A percentile compares a stretch with the other conserved stretches of the same genome.
phyloP scores from a whole-genome alignment of 768 basidiomycete species.

The Ephemerocybe angulata region DNA sequence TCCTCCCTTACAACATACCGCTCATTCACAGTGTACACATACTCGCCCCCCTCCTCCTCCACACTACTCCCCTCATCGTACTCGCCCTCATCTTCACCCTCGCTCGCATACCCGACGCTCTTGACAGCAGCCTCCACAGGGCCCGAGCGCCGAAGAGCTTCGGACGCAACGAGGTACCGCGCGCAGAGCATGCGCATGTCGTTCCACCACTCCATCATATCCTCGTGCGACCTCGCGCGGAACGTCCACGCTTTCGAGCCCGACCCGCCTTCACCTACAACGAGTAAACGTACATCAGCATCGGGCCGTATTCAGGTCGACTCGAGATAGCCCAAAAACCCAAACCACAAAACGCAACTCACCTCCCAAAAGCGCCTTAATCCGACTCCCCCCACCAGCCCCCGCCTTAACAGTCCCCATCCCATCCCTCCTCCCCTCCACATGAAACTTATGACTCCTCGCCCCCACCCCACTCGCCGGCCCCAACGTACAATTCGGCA shows the following conservation, averaged over 20 bases:
- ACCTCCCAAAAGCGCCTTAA: neutral
- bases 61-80: conserved; percentile 37
- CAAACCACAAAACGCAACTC: too few relatives aligned
- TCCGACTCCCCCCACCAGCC: neutral
- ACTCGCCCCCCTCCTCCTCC: conserved; percentile 36
- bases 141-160: conserved; percentile 88
- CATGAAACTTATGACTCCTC: conserved; percentile 92
- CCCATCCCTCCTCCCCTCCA: conserved; percentile 87
- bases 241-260: conserved; percentile 79
- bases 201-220: conserved; percentile 99
- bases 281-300: too few relatives aligned
- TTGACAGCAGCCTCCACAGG: conserved; percentile 92
- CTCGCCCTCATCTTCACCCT: conserved; percentile 66
- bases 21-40: conserved; percentile 22
- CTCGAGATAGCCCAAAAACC: too few relatives aligned
- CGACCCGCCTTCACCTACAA: conserved; percentile 30
- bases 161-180: conserved; percentile 89
- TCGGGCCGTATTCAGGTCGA: too few relatives aligned
- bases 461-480: conserved; percentile 72
- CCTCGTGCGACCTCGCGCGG: conserved; percentile 83
- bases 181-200: conserved; percentile 93
- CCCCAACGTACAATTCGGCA: conserved; percentile 93
- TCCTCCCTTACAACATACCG: conserved; percentile 24
- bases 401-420: conserved; percentile 53
- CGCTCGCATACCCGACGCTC: conserved; percentile 78